A percentile compares a stretch with the other conserved stretches of the same genome.
Conservation (phyloP, 345 rosid species). For the Camelina sativa region DNA sequence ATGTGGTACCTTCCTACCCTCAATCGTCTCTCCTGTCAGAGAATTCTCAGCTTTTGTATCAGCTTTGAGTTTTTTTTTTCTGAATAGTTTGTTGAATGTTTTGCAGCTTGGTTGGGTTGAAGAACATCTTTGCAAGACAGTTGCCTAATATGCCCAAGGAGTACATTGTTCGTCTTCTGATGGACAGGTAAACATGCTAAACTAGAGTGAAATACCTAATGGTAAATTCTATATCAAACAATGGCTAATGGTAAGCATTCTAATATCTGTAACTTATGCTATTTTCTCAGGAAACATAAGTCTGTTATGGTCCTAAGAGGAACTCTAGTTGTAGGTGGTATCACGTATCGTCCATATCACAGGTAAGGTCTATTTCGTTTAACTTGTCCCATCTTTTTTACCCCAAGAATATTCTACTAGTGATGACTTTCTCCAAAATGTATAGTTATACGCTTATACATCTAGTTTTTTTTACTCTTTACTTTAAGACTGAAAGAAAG, state of each 20-base stretch:
- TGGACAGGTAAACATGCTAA: slow-evolving; percentile 78
- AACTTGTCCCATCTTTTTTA: neutral
- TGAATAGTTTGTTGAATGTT: slow-evolving; percentile 23
- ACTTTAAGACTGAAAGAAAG: slow-evolving; percentile 14
- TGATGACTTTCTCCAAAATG: slow-evolving; percentile 4
- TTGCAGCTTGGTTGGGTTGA: slow-evolving; percentile 92
- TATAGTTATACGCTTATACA: neutral
- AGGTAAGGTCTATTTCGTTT: slow-evolving; percentile 52
- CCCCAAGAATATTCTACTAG: slow-evolving; percentile 1
- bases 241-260: slow-evolving; percentile 12
- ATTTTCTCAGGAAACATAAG: slow-evolving; percentile 78
- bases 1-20: slow-evolving; percentile 70
- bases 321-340: slow-evolving; percentile 94
- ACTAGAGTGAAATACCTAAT: neutral
- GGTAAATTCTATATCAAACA: neutral
- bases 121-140: slow-evolving; percentile 97
- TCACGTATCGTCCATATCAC: slow-evolving; percentile 95
- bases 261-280: slow-evolving; percentile 37
- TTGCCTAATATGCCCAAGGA: slow-evolving; percentile 99
- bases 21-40: slow-evolving; percentile 18
- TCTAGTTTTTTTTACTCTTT: neutral
- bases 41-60: neutral
- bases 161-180: slow-evolving; percentile 97
- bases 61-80: neutral
- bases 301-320: slow-evolving; percentile 96